phyloP scores from a whole-genome alignment of 129 eudicot genomes.

The Ambrosia trifida region DNA sequence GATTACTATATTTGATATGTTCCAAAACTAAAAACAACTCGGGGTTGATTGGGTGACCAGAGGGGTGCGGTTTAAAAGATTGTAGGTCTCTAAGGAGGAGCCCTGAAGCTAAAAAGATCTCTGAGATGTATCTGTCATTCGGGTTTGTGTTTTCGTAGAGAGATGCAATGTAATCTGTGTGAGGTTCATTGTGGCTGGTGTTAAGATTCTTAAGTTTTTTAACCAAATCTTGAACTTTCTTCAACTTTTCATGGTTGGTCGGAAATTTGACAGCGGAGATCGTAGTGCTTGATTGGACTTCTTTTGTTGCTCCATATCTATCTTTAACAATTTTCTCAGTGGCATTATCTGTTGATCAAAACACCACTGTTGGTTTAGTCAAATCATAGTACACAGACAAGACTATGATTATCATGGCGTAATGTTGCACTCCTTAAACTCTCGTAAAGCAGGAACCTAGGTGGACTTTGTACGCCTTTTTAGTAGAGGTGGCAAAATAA shows the following conservation, averaged over 20 bases:
- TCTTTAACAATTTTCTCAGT: slow-evolving; percentile 17
- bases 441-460: background rate
- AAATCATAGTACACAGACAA: background rate
- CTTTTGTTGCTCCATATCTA: slow-evolving; percentile 32
- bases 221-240: slow-evolving; percentile 66
- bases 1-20: slow-evolving; percentile 61
- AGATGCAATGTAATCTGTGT: slow-evolving; percentile 80
- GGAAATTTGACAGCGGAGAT: background rate
- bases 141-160: slow-evolving; percentile 75
- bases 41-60: slow-evolving; percentile 85
- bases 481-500: background rate
- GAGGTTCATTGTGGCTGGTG: slow-evolving; percentile 67
- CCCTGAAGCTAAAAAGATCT: slow-evolving; percentile 77
- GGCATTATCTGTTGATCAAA: slow-evolving; percentile 37
- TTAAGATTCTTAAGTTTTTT: slow-evolving; percentile 70
- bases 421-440: too few relatives aligned
- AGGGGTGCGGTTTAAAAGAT: slow-evolving; percentile 68
- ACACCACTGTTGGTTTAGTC: slow-evolving; percentile 2
- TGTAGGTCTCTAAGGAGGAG: slow-evolving; percentile 79
- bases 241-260: slow-evolving; percentile 49
- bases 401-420: background rate
- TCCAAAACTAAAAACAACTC: slow-evolving; percentile 79
- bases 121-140: slow-evolving; percentile 70
- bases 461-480: background rate
- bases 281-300: slow-evolving; percentile 19